These are phyloP conservation scores for Phytophthora sojae DNA, from an alignment of 352 stramenopile species.

Conservation along the genomic window DNA sequence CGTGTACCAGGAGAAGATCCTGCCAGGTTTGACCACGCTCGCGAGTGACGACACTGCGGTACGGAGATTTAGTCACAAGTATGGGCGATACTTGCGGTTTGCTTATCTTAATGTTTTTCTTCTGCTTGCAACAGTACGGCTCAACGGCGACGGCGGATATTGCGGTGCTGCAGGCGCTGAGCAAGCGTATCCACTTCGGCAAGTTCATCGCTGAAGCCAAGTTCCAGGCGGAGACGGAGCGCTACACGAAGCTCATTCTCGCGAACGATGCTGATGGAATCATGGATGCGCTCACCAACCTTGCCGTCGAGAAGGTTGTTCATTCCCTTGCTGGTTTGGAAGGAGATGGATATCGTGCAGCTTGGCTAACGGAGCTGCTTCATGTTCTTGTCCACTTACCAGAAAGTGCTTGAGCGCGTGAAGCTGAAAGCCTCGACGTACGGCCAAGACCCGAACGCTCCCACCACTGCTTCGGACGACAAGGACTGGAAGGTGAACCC, in stretches of 20 bases:
- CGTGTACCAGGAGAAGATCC: constrained; percentile 96
- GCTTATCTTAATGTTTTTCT: constrained; percentile 4
- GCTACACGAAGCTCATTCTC: constrained; percentile 93
- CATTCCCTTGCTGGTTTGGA: background rate
- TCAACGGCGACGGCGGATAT: constrained; percentile 91
- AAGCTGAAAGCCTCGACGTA: constrained; percentile 98
- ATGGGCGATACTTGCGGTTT: background rate
- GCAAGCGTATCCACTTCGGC: constrained; percentile 97
- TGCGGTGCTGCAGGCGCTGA: constrained; percentile 95
- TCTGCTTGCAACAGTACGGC: constrained; percentile 60
- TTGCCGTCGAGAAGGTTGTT: constrained; percentile 90
- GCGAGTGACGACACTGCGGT: constrained; percentile 91
- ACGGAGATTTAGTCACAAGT: constrained; percentile 7
- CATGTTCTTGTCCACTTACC: constrained; percentile 1
- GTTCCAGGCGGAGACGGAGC: constrained; percentile 92
- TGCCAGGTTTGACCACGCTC: constrained; percentile 89
- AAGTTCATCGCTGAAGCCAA: constrained; percentile 99
- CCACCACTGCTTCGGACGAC: constrained; percentile 36
- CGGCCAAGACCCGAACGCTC: constrained; percentile 83
- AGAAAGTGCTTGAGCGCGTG: constrained; percentile 93
- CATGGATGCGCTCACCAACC: constrained; percentile 96
- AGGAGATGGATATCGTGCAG: background rate
- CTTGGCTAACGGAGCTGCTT: background rate
- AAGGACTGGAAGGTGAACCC: constrained; percentile 95
- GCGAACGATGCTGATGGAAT: constrained; percentile 95